These are phyloP conservation scores for Lactarius psammicola DNA, from an alignment of 768 basidiomycete species.

Conservation along the genomic window DNA sequence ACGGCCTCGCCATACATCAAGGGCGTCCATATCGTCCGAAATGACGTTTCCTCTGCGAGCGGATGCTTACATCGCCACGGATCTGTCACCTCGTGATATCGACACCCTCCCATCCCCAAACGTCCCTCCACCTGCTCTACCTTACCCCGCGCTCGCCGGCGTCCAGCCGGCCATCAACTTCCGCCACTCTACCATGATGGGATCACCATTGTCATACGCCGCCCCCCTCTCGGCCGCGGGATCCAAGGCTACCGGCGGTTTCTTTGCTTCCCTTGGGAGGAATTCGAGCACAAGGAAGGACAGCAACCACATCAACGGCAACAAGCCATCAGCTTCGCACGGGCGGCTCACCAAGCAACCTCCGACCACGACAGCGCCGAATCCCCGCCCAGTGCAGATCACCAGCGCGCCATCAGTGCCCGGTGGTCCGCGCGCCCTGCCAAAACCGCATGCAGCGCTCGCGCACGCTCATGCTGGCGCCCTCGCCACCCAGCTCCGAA, in stretches of 20 bases:
- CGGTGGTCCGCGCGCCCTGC: slow-evolving; percentile 71
- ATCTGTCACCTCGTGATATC: slow-evolving; percentile 46
- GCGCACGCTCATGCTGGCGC: slow-evolving; percentile 58
- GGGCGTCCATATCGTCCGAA: slow-evolving; percentile 70
- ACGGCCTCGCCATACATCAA: slow-evolving; percentile 66
- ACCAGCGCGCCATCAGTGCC: slow-evolving; percentile 53
- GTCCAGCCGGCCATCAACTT: slow-evolving; percentile 25
- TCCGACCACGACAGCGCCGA: slow-evolving; percentile 36
- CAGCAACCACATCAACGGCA: background rate
- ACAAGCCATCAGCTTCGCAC: background rate
- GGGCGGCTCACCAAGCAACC: slow-evolving; percentile 39
- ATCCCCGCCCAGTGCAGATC: slow-evolving; percentile 37
- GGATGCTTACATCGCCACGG: slow-evolving; percentile 78
- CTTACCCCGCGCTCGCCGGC: slow-evolving; percentile 69
- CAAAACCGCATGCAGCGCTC: slow-evolving; percentile 59
- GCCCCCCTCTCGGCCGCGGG: slow-evolving; percentile 1
- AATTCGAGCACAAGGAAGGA: slow-evolving; percentile 32
- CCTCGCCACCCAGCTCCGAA: slow-evolving; percentile 34
- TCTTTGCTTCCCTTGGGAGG: slow-evolving; percentile 20
- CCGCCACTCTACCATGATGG: slow-evolving; percentile 15
- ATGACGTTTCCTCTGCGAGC: slow-evolving; percentile 75
- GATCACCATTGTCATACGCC: slow-evolving; percentile 9
- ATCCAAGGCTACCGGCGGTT: slow-evolving; percentile 10
- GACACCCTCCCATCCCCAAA: slow-evolving; percentile 54
- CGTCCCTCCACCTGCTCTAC: slow-evolving; percentile 54